Evolutionary conservation across 1,284 basidiomycete genomes (phyloP).

Genomic region (Ceratobasidium sp.): DNA sequence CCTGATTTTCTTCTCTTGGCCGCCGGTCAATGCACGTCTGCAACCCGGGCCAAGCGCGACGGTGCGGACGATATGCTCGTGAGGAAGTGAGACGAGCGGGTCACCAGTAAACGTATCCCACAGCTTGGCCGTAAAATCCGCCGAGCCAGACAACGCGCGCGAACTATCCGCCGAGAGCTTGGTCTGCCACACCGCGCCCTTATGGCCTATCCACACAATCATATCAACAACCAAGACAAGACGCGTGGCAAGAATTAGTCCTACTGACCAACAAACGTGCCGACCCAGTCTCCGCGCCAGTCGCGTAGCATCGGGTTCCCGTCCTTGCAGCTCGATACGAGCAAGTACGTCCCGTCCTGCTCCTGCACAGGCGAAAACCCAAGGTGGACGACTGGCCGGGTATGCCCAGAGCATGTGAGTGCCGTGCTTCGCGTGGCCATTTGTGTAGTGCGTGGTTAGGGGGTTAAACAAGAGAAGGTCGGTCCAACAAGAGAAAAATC

Average conservation of each 20-base stretch:
- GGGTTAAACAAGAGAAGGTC: background rate
- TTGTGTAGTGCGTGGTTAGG: constrained; percentile 22
- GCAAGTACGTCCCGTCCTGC: constrained; percentile 84
- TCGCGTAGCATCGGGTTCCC: constrained; percentile 96
- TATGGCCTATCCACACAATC: constrained; percentile 70
- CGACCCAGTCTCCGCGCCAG: constrained; percentile 99
- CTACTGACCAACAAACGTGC: constrained; percentile 87
- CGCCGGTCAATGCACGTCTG: constrained; percentile 85
- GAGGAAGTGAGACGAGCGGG: constrained; percentile 90
- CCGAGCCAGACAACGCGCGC: constrained; percentile 91
- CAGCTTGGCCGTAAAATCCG: constrained; percentile 98
- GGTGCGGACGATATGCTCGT: constrained; percentile 97
- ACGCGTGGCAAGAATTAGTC: background rate
- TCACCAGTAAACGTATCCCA: constrained; percentile 97
- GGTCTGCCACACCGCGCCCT: constrained; percentile 97
- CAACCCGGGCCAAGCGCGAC: constrained; percentile 83
- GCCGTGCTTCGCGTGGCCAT: constrained; percentile 48
- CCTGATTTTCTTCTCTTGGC: constrained; percentile 97
- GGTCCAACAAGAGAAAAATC: background rate
- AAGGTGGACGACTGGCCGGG: constrained; percentile 89
- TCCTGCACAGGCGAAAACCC: constrained; percentile 84
- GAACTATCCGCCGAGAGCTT: constrained; percentile 91
- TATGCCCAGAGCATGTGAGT: constrained; percentile 57
- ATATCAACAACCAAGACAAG: background rate
- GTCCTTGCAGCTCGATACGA: constrained; percentile 96